These are phyloP conservation scores for Sugiyamaella japonica DNA, from an alignment of 1,139 yeast species.

Conservation along the genomic window DNA sequence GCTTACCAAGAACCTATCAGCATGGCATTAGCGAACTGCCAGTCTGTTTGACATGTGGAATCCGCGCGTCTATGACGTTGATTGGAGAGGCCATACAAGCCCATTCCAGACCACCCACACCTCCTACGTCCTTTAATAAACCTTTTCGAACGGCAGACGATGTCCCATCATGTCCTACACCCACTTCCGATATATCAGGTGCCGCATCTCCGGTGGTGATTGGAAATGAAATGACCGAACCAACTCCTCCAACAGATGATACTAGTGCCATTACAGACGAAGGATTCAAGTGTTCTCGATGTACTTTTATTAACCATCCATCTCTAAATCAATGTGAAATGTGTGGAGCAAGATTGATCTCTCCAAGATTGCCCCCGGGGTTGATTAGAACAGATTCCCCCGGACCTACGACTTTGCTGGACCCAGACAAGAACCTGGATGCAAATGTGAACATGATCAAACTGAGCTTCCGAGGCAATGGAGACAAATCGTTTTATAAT, in stretches of 20 bases:
- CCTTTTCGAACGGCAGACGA: background rate
- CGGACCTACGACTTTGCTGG: conserved; percentile 28
- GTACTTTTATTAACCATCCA: conserved; percentile 87
- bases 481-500: conserved; percentile 38
- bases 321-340: conserved; percentile 77
- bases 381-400: conserved; percentile 32
- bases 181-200: conserved; percentile 2
- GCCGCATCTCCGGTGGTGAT: conserved; percentile 1
- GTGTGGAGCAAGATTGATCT: conserved; percentile 66
- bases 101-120: conserved; percentile 15
- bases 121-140: background rate
- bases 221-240: background rate
- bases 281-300: conserved; percentile 64
- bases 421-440: conserved; percentile 28
- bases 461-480: conserved; percentile 42
- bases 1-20: conserved; percentile 43
- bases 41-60: conserved; percentile 76
- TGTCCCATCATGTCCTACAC: background rate
- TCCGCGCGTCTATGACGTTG: conserved; percentile 47
- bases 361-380: conserved; percentile 36
- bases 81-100: conserved; percentile 36
- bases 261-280: conserved; percentile 24
- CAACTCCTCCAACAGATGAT: background rate
- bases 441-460: conserved; percentile 29
- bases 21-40: conserved; percentile 48